A percentile compares a stretch with the other conserved stretches of the same genome.
Conservation (phyloP, 2,329 filamentous ascomycete genomes). For the Parastagonospora nodorum region DNA sequence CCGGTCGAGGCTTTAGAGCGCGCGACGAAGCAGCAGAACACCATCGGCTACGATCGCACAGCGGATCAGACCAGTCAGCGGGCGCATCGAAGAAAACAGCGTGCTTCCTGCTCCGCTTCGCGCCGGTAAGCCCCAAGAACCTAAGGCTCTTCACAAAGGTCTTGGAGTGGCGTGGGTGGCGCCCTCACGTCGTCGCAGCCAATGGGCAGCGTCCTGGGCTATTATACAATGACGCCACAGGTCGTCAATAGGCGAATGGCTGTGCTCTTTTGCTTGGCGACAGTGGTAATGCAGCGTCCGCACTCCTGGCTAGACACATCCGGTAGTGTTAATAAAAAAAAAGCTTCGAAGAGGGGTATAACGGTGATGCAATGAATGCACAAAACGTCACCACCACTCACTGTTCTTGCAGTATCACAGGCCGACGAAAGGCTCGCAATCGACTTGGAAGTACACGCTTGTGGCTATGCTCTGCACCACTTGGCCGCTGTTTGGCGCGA, state of each 20-base stretch:
- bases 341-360: conserved; percentile 11
- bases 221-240: conserved; percentile 39
- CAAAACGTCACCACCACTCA: too few relatives aligned
- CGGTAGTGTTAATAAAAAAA: conserved; percentile 22
- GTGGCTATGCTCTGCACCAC: neutral
- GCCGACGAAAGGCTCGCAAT: neutral
- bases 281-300: conserved; percentile 31
- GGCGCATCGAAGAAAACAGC: conserved; percentile 18
- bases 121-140: conserved; percentile 20
- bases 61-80: conserved; percentile 24
- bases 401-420: too few relatives aligned
- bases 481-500: conserved; percentile 16
- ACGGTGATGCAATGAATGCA: neutral
- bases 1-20: conserved; percentile 29
- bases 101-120: conserved; percentile 25
- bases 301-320: conserved; percentile 19
- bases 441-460: neutral
- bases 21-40: conserved; percentile 29
- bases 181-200: conserved; percentile 25
- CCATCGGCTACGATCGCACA: conserved; percentile 24
- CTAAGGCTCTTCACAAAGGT: conserved; percentile 19
- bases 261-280: conserved; percentile 34
- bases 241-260: conserved; percentile 38
- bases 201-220: conserved; percentile 20
- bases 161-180: conserved; percentile 42